These are phyloP conservation scores for Penicillium antarcticum DNA, from an alignment of 495 filamentous ascomycete genomes.

Conservation along the genomic window DNA sequence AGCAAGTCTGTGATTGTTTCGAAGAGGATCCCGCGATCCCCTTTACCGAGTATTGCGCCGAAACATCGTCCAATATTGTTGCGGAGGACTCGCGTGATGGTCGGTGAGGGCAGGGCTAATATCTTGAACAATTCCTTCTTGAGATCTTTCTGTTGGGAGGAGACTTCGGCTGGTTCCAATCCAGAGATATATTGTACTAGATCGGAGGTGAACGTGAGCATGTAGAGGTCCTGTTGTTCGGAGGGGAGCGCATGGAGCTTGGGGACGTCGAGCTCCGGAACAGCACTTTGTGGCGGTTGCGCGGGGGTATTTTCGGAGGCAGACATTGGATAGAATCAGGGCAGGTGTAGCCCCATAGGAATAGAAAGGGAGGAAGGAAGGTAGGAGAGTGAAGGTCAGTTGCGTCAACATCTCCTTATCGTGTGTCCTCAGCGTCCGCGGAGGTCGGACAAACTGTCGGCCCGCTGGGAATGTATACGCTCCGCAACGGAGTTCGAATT, in stretches of 20 bases:
- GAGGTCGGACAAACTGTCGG: slow-evolving; percentile 36
- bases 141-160: slow-evolving; percentile 80
- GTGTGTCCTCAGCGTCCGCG: slow-evolving; percentile 29
- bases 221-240: slow-evolving; percentile 92
- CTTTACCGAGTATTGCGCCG: slow-evolving; percentile 77
- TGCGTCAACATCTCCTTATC: slow-evolving; percentile 24
- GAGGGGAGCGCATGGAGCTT: slow-evolving; percentile 88
- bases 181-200: slow-evolving; percentile 75
- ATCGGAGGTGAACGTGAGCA: slow-evolving; percentile 83
- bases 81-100: slow-evolving; percentile 83
- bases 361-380: slow-evolving; percentile 3
- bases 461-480: slow-evolving; percentile 24
- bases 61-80: slow-evolving; percentile 85
- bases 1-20: slow-evolving; percentile 91
- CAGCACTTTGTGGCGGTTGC: slow-evolving; percentile 32
- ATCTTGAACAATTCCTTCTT: slow-evolving; percentile 91
- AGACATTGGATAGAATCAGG: slow-evolving; percentile 36
- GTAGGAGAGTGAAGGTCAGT: neutral
- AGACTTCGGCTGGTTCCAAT: slow-evolving; percentile 73
- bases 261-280: slow-evolving; percentile 71
- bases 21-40: slow-evolving; percentile 87
- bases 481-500: neutral
- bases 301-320: slow-evolving; percentile 26
- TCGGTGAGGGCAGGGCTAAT: slow-evolving; percentile 78
- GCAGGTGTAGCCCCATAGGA: slow-evolving; percentile 23